phyloP scores from a whole-genome alignment of 169 alveolate species.

The Cryptosporidium sp. region DNA sequence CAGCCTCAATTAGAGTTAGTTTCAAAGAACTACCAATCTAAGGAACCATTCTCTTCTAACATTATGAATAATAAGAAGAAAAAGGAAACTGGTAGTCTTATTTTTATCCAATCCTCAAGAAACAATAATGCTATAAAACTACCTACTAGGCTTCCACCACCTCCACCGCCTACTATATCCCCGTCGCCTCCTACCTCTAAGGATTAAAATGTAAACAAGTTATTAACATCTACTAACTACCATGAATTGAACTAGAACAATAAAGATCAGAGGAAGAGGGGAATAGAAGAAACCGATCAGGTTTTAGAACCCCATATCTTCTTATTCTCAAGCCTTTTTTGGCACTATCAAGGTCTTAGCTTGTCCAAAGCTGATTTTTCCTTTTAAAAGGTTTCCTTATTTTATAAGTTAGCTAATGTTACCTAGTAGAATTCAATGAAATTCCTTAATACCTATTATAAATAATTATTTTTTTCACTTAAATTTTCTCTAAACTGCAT shows the following conservation, averaged over 20 bases:
- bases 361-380: not conserved
- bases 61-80: not conserved
- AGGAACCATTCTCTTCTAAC: constrained; percentile 28
- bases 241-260: not conserved
- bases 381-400: not conserved
- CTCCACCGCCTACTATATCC: constrained; percentile 53
- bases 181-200: constrained; percentile 20
- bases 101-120: not conserved
- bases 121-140: constrained; percentile 48
- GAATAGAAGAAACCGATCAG: not conserved
- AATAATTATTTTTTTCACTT: no score
- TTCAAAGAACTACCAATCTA: not conserved
- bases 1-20: not conserved
- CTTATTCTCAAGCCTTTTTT: no score
- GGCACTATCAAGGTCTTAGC: not conserved
- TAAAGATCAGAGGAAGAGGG: not conserved
- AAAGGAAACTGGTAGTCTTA: not conserved
- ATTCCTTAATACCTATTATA: not conserved
- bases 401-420: not conserved
- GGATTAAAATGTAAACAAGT: not conserved
- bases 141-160: constrained; percentile 69
- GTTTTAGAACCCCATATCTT: not conserved
- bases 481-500: not conserved
- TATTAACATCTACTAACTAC: not conserved
- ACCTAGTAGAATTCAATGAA: not conserved